Percentiles rank a stretch among this genome's conserved stretches.
phyloP scores from a whole-genome alignment of 371 early-diverging fungal genomes.

The Saksenaea vasiformis region DNA sequence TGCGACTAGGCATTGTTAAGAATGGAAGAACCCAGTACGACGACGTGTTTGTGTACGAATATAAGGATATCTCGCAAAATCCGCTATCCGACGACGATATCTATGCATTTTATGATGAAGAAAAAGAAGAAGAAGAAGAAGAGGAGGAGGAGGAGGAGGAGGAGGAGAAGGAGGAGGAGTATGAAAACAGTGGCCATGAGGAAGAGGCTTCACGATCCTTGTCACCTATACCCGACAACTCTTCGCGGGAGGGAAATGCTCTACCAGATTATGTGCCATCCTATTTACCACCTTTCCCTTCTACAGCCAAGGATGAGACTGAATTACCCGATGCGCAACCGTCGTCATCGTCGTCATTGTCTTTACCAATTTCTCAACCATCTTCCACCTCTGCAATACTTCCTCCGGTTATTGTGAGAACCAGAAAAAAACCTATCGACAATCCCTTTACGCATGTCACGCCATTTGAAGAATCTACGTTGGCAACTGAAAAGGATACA shows the following conservation, averaged over 20 bases:
- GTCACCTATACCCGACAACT: background rate
- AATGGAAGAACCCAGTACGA: constrained; percentile 12
- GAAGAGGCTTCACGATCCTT: background rate
- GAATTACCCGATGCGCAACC: background rate
- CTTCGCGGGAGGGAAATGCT: constrained; percentile 8
- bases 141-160: constrained; percentile 2
- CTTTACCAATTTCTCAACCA: constrained; percentile 5
- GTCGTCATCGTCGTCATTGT: constrained; percentile 4
- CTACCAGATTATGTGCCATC: constrained; percentile 43
- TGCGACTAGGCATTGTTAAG: constrained; percentile 10
- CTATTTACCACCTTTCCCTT: constrained; percentile 49
- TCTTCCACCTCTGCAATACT: constrained; percentile 16
- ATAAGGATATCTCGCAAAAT: constrained; percentile 11
- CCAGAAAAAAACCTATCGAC: constrained; percentile 41
- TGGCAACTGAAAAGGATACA: constrained; percentile 25
- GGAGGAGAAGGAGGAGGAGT: constrained; percentile 8
- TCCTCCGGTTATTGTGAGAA: constrained; percentile 36
- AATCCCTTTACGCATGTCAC: constrained; percentile 59
- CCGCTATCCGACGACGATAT: constrained; percentile 4
- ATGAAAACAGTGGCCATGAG: background rate
- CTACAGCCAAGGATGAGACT: constrained; percentile 32
- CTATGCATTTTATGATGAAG: constrained; percentile 1
- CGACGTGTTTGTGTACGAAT: constrained; percentile 20
- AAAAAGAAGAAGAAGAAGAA: constrained; percentile 21
- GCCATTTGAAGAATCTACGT: constrained; percentile 54